Percentiles rank a stretch among this genome's conserved stretches.
These are phyloP conservation scores for Solanum piurae DNA, from an alignment of 257 asterid species.

Conservation along the genomic window DNA sequence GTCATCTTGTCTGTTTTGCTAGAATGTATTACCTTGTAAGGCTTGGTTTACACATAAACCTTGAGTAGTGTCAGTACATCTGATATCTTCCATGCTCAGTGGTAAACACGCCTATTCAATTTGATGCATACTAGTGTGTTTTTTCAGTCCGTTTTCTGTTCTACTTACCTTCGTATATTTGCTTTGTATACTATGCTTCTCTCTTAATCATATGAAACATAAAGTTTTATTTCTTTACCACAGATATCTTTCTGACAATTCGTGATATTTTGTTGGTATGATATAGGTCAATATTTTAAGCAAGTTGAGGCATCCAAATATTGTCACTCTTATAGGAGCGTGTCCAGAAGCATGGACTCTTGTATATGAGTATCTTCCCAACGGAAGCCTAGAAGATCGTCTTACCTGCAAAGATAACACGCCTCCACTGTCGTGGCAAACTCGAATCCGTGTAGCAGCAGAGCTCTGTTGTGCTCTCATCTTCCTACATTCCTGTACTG, in stretches of 20 bases:
- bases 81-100: not conserved
- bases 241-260: not conserved
- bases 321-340: conserved; percentile 77
- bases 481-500: conserved; percentile 67
- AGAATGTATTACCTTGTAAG: not conserved
- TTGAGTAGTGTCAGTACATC: not conserved
- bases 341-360: conserved; percentile 79
- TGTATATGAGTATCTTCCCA: conserved; percentile 71
- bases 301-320: conserved; percentile 85
- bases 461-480: conserved; percentile 84
- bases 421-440: conserved; percentile 82
- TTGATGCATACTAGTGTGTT: not conserved
- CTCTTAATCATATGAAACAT: not conserved
- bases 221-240: not conserved
- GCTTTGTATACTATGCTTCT: not conserved
- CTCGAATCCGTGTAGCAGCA: conserved; percentile 71
- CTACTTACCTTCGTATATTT: not conserved
- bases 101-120: not conserved
- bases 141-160: not conserved
- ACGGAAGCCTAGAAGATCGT: conserved; percentile 95
- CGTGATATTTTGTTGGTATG: not conserved
- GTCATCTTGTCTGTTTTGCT: not conserved
- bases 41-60: not conserved
- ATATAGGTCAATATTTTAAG: conserved; percentile 67
- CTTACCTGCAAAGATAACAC: conserved; percentile 74